A percentile compares a stretch with the other conserved stretches of the same genome.
Conservation (phyloP, 75 land plant species). For the Gnetum montanum region DNA sequence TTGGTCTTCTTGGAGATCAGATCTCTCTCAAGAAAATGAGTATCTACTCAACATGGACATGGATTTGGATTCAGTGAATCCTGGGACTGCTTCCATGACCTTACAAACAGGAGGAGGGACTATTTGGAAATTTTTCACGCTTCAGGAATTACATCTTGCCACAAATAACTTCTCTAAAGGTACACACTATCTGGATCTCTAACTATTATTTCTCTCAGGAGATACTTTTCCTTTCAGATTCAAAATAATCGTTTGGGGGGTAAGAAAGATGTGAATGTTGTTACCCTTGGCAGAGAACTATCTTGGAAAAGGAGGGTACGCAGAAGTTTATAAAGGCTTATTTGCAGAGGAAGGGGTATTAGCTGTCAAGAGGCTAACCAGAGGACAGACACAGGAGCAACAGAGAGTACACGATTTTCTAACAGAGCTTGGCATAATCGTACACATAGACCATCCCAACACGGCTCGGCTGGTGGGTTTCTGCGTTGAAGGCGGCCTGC, state of each 20-base stretch:
- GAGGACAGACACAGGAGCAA: slow-evolving; percentile 3
- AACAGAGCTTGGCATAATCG: slow-evolving; percentile 16
- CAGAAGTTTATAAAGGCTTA: slow-evolving; percentile 12
- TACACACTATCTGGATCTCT: not conserved
- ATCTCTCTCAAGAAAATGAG: not conserved
- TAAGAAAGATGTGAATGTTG: no score
- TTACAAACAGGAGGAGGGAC: not conserved
- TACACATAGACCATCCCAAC: slow-evolving; percentile 66
- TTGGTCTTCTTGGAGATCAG: slow-evolving; percentile 1
- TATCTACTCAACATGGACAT: not conserved
- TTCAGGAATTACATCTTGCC: not conserved
- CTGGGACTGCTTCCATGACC: not conserved
- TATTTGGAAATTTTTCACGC: not conserved
- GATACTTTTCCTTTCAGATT: not conserved
- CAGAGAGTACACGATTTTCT: slow-evolving; percentile 9
- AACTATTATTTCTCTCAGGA: not conserved
- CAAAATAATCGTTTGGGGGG: not conserved
- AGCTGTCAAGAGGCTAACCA: slow-evolving; percentile 15
- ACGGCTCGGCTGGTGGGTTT: slow-evolving; percentile 71
- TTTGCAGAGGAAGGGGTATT: slow-evolving; percentile 7
- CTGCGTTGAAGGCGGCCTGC: slow-evolving; percentile 72
- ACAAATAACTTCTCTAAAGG: not conserved
- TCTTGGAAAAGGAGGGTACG: slow-evolving; percentile 12
- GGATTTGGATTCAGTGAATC: not conserved
- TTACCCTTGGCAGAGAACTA: not conserved